Percentiles rank a stretch among this genome's conserved stretches.
These are phyloP conservation scores for Basipetospora chlamydospora DNA, from an alignment of 2,329 filamentous ascomycete genomes.

Conservation along the genomic window DNA sequence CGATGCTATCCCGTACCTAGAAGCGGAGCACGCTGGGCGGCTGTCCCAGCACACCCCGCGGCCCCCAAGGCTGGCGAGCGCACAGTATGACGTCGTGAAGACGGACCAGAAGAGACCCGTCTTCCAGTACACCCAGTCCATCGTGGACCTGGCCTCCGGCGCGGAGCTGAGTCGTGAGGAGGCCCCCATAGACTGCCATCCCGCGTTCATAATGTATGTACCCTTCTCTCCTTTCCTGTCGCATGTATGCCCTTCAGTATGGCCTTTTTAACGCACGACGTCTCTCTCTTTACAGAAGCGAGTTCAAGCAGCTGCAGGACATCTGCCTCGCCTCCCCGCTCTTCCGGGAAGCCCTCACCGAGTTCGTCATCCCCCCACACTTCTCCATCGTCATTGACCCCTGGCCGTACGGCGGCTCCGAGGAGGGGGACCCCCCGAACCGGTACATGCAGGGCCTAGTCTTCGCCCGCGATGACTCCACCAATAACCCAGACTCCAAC, in stretches of 20 bases:
- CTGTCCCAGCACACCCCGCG: constrained; percentile 26
- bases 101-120: constrained; percentile 1
- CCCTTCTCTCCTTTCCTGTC: background rate
- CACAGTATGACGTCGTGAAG: constrained; percentile 25
- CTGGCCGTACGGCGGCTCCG: constrained; percentile 51
- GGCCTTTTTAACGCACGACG: no score
- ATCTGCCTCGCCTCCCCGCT: constrained; percentile 25
- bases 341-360: constrained; percentile 31
- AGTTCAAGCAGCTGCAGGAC: constrained; percentile 25
- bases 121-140: constrained; percentile 18
- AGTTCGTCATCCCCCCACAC: constrained; percentile 28
- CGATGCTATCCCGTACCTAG: constrained; percentile 37
- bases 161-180: constrained; percentile 14
- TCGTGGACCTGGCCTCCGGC: constrained; percentile 22
- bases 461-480: constrained; percentile 27
- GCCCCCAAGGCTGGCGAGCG: constrained; percentile 29
- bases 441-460: constrained; percentile 36
- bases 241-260: no score
- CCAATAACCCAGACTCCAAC: constrained; percentile 38
- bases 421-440: constrained; percentile 22
- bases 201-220: constrained; percentile 20
- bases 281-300: constrained; percentile 18
- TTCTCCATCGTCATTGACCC: constrained; percentile 30
- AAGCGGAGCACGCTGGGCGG: constrained; percentile 43
- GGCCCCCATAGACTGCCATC: constrained; percentile 15